Evolutionary conservation across 176 grass and related monocot genomes (phyloP).

Genomic region (Aegilops tauschii): DNA sequence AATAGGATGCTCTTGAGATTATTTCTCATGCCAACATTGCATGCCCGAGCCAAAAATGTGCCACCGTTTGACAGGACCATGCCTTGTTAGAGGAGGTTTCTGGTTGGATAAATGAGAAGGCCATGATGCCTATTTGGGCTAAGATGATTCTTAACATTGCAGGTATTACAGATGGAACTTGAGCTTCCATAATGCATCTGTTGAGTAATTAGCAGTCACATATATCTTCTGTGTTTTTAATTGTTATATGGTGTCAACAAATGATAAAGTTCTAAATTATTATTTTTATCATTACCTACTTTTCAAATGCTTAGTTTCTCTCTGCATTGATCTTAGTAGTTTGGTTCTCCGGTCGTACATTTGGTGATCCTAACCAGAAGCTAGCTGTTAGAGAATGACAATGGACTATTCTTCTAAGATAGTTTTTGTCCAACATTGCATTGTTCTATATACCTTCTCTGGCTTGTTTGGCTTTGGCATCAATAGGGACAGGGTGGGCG

Average conservation of each 20-base stretch:
- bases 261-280: not conserved
- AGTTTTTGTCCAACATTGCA: not conserved
- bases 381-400: too few species aligned
- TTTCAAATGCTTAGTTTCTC: not conserved
- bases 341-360: not conserved
- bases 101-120: conserved; percentile 22
- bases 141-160: not conserved
- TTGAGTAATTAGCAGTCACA: not conserved
- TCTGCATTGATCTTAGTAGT: not conserved
- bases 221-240: not conserved
- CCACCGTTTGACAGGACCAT: too few species aligned
- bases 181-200: not conserved
- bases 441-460: not conserved
- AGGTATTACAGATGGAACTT: conserved; percentile 76
- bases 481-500: not conserved
- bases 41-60: too few species aligned
- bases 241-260: not conserved
- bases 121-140: conserved; percentile 69
- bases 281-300: not conserved
- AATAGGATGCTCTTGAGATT: too few species aligned
- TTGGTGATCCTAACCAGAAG: too few species aligned
- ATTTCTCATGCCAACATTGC: too few species aligned
- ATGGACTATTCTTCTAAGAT: too few species aligned
- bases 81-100: too few species aligned
- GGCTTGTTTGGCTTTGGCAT: not conserved